Evolutionary conservation across 805 yeast genomes (phyloP).

Genomic region (Cyberlindnera maritima): DNA sequence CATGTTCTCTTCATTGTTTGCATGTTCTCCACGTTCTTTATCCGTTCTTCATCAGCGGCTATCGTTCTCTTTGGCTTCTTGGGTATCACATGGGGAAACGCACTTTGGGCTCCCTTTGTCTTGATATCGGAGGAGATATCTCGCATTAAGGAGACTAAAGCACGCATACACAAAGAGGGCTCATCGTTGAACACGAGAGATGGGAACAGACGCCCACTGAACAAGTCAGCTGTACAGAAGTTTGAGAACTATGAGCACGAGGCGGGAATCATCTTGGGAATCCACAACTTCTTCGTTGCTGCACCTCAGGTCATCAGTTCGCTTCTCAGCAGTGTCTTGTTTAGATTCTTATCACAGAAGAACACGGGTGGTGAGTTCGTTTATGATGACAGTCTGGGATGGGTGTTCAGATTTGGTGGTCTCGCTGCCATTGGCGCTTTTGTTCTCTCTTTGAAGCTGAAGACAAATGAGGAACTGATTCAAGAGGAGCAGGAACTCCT

Average conservation of each 20-base stretch:
- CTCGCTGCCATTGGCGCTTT: slow-evolving; percentile 46
- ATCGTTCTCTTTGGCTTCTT: slow-evolving; percentile 47
- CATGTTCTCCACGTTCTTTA: slow-evolving; percentile 45
- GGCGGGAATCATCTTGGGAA: slow-evolving; percentile 54
- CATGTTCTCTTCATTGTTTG: slow-evolving; percentile 49
- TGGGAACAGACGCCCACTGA: not conserved
- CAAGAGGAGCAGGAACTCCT: slow-evolving; percentile 29
- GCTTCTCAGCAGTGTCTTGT: slow-evolving; percentile 44
- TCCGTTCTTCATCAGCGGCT: slow-evolving; percentile 40
- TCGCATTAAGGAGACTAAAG: slow-evolving; percentile 47
- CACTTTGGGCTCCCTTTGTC: slow-evolving; percentile 67
- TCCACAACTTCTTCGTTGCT: slow-evolving; percentile 57
- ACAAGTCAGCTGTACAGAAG: slow-evolving; percentile 25
- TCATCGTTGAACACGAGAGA: not conserved
- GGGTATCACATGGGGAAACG: slow-evolving; percentile 65
- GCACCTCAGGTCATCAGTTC: slow-evolving; percentile 57
- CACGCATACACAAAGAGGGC: slow-evolving; percentile 24
- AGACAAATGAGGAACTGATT: slow-evolving; percentile 36
- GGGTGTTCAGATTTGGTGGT: slow-evolving; percentile 60
- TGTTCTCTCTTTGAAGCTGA: slow-evolving; percentile 40
- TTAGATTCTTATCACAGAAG: slow-evolving; percentile 34
- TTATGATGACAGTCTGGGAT: slow-evolving; percentile 45
- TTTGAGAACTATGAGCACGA: slow-evolving; percentile 47
- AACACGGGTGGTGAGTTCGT: slow-evolving; percentile 25
- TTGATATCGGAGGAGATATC: slow-evolving; percentile 56